A percentile compares a stretch with the other conserved stretches of the same genome.
Evolutionary conservation across 345 rosid species (phyloP).

Genomic region (Nephelium lappaceum): DNA sequence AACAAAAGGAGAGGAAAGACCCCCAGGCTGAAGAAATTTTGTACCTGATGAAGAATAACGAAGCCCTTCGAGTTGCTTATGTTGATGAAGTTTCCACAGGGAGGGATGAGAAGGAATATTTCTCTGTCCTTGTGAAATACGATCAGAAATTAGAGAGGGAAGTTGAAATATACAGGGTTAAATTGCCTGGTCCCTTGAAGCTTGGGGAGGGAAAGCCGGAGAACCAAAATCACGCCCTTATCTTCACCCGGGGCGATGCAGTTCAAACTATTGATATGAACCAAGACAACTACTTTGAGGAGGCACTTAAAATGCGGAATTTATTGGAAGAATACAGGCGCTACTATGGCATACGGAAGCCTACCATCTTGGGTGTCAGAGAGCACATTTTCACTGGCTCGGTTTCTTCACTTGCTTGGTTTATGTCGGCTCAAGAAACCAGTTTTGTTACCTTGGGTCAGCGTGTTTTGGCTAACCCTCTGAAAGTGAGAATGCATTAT

Average conservation of each 20-base stretch:
- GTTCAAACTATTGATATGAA: conserved; percentile 99
- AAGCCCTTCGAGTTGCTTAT: conserved; percentile 95
- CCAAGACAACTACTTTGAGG: conserved; percentile 98
- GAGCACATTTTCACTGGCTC: conserved; percentile 97
- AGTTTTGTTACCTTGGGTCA: conserved; percentile 96
- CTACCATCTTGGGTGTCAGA: conserved; percentile 91
- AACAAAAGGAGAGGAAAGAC: conserved; percentile 90
- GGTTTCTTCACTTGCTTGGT: conserved; percentile 93
- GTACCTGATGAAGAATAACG: conserved; percentile 79
- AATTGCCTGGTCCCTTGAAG: conserved; percentile 93
- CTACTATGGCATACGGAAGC: conserved; percentile 74
- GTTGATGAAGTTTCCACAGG: conserved; percentile 78
- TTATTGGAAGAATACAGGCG: conserved; percentile 84
- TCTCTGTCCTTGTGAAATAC: conserved; percentile 91
- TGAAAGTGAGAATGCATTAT: conserved; percentile 96
- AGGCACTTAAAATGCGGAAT: conserved; percentile 97
- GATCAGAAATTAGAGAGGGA: conserved; percentile 78
- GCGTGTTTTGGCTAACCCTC: conserved; percentile 94
- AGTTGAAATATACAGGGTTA: conserved; percentile 92
- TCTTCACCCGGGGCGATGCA: conserved; percentile 97
- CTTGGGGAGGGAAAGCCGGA: conserved; percentile 99
- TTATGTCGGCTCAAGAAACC: conserved; percentile 90
- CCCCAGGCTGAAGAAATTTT: conserved; percentile 86
- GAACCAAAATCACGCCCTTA: conserved; percentile 95
- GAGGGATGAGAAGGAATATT: conserved; percentile 71